Evolutionary conservation across 441 rosid genomes (phyloP).

Genomic region (Syzygium malaccense): DNA sequence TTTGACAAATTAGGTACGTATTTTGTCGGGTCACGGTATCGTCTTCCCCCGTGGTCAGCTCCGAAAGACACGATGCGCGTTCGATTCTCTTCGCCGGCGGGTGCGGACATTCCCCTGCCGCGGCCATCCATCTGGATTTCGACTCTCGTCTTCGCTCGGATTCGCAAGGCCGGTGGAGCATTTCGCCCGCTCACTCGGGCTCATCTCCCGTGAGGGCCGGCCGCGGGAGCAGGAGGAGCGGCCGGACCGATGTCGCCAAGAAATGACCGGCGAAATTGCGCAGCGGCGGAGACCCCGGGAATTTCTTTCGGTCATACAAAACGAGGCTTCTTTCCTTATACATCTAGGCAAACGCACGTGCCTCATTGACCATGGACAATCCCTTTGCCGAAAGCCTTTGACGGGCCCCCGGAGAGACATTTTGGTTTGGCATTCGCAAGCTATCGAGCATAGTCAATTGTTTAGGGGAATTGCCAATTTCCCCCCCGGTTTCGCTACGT

Average conservation of each 20-base stretch:
- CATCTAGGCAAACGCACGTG: not conserved
- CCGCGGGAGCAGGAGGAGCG: not conserved
- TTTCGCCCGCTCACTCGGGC: not conserved
- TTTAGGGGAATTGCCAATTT: not conserved
- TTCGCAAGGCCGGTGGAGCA: not conserved
- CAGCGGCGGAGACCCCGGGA: not conserved
- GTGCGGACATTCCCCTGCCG: too few relatives aligned
- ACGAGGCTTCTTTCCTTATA: not conserved
- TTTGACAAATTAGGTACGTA: not conserved
- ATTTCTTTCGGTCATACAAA: not conserved
- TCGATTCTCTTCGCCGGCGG: not conserved
- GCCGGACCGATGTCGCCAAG: not conserved
- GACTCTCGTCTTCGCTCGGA: not conserved
- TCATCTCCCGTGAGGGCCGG: not conserved
- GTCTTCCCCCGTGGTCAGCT: too few relatives aligned
- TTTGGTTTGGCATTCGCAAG: not conserved
- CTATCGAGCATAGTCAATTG: not conserved
- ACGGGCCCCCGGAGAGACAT: not conserved
- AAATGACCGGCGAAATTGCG: not conserved
- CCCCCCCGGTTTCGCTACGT: not conserved
- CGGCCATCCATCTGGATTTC: not conserved
- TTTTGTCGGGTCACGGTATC: not conserved
- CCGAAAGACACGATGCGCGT: not conserved
- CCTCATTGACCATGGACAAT: not conserved
- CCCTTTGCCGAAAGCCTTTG: not conserved